Percentiles rank a stretch among this genome's conserved stretches.
phyloP scores from a whole-genome alignment of 305 asterid species.

The Fraxinus nigra region DNA sequence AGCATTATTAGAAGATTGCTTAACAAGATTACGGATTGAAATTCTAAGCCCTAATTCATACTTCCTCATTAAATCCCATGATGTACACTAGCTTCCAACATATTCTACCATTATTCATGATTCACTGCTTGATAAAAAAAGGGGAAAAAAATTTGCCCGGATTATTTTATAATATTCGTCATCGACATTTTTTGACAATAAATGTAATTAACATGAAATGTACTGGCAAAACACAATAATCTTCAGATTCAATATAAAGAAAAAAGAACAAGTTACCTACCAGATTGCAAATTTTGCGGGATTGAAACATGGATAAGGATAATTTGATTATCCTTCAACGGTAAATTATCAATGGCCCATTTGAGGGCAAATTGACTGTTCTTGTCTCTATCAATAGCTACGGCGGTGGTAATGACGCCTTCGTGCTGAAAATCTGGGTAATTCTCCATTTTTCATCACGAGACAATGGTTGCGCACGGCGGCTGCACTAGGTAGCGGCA shows the following conservation, averaged over 20 bases:
- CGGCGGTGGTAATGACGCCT: conserved; percentile 37
- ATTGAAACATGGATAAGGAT: conserved; percentile 62
- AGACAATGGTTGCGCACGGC: conserved; percentile 9
- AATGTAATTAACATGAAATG: background rate
- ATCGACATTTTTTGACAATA: background rate
- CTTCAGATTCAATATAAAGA: background rate
- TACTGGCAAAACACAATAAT: background rate
- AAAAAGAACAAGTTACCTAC: background rate
- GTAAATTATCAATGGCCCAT: conserved; percentile 72
- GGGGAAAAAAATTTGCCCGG: background rate
- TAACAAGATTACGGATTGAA: background rate
- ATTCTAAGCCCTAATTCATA: background rate
- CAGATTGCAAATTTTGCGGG: conserved; percentile 23
- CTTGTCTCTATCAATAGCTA: conserved; percentile 77
- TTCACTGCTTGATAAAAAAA: background rate
- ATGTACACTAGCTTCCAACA: background rate
- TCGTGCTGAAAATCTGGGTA: conserved; percentile 23
- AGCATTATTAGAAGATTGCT: background rate
- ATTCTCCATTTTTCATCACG: conserved; percentile 11
- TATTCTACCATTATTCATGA: background rate
- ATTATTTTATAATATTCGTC: background rate
- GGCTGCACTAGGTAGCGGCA: background rate
- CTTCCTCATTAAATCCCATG: background rate
- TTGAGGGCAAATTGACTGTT: conserved; percentile 76
- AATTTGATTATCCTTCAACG: conserved; percentile 38